Percentiles rank a stretch among this genome's conserved stretches.
Conservation (phyloP, 257 asterid genomes). For the Nicotiana knightiana region DNA sequence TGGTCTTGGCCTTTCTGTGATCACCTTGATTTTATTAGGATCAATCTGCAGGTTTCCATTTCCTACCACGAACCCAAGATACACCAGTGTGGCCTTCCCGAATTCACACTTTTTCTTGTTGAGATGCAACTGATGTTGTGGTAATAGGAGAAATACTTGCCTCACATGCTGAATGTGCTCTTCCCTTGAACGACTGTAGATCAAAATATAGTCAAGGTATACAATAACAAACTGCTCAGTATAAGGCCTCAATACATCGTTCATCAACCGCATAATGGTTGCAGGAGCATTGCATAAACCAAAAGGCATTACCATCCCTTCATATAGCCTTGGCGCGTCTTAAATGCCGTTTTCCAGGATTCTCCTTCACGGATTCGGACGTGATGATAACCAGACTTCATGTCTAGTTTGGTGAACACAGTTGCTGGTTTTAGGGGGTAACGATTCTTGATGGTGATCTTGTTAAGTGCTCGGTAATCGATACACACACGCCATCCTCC, state of each 20-base stretch:
- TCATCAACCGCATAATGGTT: no score
- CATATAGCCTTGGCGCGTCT: neutral
- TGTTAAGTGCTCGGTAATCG: neutral
- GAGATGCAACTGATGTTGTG: no score
- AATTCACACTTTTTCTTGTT: no score
- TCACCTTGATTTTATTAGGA: neutral
- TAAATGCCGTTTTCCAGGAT: constrained; percentile 6
- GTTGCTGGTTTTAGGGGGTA: neutral
- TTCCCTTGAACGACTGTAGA: no score
- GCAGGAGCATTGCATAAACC: no score
- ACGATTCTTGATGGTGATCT: neutral
- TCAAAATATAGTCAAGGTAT: no score
- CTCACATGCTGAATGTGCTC: no score
- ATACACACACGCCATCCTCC: neutral
- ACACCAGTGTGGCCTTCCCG: neutral
- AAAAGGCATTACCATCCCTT: no score
- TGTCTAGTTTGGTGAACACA: neutral
- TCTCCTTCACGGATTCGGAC: neutral
- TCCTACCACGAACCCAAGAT: neutral
- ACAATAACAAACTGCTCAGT: no score
- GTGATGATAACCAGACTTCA: neutral
- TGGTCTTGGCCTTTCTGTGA: neutral
- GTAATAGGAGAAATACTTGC: no score
- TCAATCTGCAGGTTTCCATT: neutral
- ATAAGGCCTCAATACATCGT: no score